phyloP scores from a whole-genome alignment of 257 asterid genomes.

The Gardenia jasminoides region DNA sequence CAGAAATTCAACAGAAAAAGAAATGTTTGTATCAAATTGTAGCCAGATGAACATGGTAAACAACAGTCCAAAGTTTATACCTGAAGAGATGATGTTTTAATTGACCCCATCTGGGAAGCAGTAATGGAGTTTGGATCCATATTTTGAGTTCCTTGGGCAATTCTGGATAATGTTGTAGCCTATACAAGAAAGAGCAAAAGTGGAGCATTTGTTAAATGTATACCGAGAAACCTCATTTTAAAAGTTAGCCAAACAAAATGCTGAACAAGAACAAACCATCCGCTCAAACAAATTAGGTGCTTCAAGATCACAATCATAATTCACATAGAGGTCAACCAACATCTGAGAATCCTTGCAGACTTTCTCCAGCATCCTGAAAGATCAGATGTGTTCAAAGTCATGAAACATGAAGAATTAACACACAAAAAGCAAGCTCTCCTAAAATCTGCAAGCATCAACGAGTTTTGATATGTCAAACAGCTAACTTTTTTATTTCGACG shows the following conservation, averaged over 20 bases:
- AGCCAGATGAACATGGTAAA: constrained; percentile 17
- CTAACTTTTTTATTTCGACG: background rate
- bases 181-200: constrained; percentile 32
- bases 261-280: constrained; percentile 53
- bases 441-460: background rate
- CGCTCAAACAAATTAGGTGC: constrained; percentile 95
- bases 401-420: constrained; percentile 10
- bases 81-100: constrained; percentile 90
- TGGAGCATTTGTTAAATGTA: constrained; percentile 24
- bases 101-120: constrained; percentile 74
- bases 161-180: constrained; percentile 80
- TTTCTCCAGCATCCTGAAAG: constrained; percentile 93
- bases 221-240: constrained; percentile 3
- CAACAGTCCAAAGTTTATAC: constrained; percentile 37
- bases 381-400: constrained; percentile 20
- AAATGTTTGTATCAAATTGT: constrained; percentile 12
- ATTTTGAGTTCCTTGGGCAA: constrained; percentile 86
- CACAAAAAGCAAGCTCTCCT: background rate
- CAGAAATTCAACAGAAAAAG: background rate
- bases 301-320: constrained; percentile 97
- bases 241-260: constrained; percentile 13
- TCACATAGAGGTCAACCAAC: constrained; percentile 96
- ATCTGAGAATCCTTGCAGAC: constrained; percentile 91
- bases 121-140: constrained; percentile 77
- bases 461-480: background rate